Base-by-base conservation (phyloP, 2,329 filamentous ascomycete genomes). In the Phyllosticta ampelicida region DNA sequence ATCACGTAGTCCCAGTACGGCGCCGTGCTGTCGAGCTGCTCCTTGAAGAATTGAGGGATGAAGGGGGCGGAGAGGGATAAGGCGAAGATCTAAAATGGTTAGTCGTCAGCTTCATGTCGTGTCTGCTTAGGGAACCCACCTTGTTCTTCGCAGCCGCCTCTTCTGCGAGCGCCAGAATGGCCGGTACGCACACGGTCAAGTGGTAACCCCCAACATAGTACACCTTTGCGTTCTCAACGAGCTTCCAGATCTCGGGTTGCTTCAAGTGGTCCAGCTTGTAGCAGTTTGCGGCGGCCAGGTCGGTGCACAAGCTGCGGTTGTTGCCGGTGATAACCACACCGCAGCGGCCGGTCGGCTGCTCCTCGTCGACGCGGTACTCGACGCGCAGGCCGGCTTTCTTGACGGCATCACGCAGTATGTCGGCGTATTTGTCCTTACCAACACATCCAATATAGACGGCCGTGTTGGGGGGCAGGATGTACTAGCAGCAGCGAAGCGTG, bases 171-270 rank as follows among this genome's bases (percentile, higher is more conserved):
- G 90, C 89, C 80, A 91, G 79, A 71, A 96, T 90, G 64, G 94
- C 92, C 20, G 87, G 85, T 51, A 92, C 90, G 76, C 86, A 96
- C 70, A 99, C 94, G 49, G 94, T 99, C 79, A 99, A 83, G 80
- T 99, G 94, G 80, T 90, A 99, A 51, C 94, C 94, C 69, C 94
- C 94, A 62, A 99, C 85, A 70, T 96, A 99, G 81, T 86, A 96
- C 67, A 87, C 80, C 70, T 91, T 83, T 59, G 92, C 91, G 67
- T 87, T 85, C 83, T 97, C 84, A 61, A 94, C 94, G 55, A 96
- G 81, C 65, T 84, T 81, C 94, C 94, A 99, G 75, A 97, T 86
- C 75, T 92, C 84, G 56, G 89, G 87, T 73, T 85, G 83, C 83
- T 95, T 90, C 73, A 99, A 78, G 75, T 99, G 94, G 63, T 94